Percentiles rank a stretch among this genome's conserved stretches.
Conservation (phyloP, 202 grass and related monocot species). For the Hordeum pubiflorum region DNA sequence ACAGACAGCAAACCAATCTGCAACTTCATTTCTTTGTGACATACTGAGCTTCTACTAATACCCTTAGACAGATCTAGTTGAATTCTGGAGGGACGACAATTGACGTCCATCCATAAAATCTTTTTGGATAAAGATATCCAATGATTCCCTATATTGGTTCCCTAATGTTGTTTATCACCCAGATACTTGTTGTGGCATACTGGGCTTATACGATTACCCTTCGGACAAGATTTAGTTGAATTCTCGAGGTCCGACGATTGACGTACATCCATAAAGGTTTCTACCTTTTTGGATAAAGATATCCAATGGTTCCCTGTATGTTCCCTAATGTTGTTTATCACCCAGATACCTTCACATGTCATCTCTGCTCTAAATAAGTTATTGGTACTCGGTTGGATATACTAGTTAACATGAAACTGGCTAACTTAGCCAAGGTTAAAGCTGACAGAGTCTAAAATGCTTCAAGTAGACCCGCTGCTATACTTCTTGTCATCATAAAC, state of each 20-base stretch:
- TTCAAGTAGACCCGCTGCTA: background rate
- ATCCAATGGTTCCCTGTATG: background rate
- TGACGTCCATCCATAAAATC: constrained; percentile 2
- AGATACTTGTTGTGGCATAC: background rate
- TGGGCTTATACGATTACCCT: background rate
- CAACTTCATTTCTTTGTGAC: background rate
- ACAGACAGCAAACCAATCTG: background rate
- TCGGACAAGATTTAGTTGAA: background rate
- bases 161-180: background rate
- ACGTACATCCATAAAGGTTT: constrained; percentile 1
- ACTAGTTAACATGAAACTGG: background rate
- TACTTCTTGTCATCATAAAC: background rate
- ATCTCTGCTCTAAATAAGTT: background rate
- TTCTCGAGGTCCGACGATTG: background rate
- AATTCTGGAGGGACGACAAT: background rate
- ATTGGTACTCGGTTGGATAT: background rate
- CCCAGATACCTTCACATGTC: background rate
- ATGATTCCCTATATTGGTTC: constrained; percentile 3
- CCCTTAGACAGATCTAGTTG: background rate
- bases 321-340: background rate
- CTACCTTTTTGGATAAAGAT: background rate
- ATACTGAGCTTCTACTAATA: background rate
- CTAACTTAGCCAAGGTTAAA: background rate
- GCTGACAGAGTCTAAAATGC: background rate
- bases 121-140: background rate